A percentile compares a stretch with the other conserved stretches of the same genome.
These are phyloP conservation scores for Diversispora epigaea DNA, from an alignment of 192 early-diverging fungal species.

Conservation along the genomic window DNA sequence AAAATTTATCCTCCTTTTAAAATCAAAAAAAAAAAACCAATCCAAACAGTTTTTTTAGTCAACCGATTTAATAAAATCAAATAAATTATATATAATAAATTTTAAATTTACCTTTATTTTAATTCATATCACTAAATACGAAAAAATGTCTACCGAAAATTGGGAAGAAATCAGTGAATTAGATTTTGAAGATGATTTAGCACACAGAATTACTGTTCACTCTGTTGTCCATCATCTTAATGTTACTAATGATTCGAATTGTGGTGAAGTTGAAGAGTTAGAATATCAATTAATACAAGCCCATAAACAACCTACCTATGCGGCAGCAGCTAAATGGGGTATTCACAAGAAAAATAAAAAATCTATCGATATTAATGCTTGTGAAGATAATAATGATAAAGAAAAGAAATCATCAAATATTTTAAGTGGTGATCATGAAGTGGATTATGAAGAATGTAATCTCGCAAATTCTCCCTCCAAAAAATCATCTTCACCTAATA, in stretches of 20 bases:
- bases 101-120: too few species aligned
- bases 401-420: background rate
- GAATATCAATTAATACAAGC: conserved; percentile 29
- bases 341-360: background rate
- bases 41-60: too few species aligned
- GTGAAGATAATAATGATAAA: background rate
- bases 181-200: conserved; percentile 28
- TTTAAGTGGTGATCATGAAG: background rate
- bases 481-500: too few species aligned
- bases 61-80: too few species aligned
- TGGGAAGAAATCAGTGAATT: conserved; percentile 33
- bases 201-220: conserved; percentile 30
- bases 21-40: too few species aligned
- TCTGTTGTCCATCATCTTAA: conserved; percentile 16
- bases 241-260: background rate
- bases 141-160: conserved; percentile 22
- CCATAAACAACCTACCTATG: conserved; percentile 25
- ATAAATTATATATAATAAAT: too few species aligned
- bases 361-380: background rate
- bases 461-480: too few species aligned
- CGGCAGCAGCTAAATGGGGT: conserved; percentile 29
- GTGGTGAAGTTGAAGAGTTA: background rate
- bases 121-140: background rate
- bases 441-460: background rate
- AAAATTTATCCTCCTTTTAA: too few species aligned